Evolutionary conservation across 2,329 filamentous ascomycete genomes (phyloP), one percentile per base, ranked within the genome.

Genomic region (Fusarium caatingaense): DNA sequence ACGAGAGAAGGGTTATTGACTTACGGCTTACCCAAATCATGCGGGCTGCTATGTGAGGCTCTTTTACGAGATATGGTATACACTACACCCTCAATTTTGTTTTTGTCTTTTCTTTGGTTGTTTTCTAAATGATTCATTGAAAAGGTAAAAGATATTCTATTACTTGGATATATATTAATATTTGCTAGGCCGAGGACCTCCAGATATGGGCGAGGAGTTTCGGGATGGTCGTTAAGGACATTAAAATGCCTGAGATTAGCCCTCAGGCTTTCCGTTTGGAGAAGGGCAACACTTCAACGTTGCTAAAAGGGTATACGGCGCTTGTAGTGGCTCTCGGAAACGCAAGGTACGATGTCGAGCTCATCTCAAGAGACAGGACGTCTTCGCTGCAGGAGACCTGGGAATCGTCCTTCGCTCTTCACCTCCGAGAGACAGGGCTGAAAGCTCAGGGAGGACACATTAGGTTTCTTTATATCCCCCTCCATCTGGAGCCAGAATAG

Each of bases 231-330:
- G 71, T 74, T 18, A 74, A 74, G 40, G 72, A 74, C 50, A 59
- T 74, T 16, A 59, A 56, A n/a, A 65, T 47, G 37, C 72, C 72
- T 45, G 72, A 74, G 30, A 74, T 74, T 41, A 66, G 62, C n/a
- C 72, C 72, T 8, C 72, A 74, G 48, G 72, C 72, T 47, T 74
- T 74, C 46, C 72, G 72, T 28, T 72, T 74, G 47, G 72, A 74
- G 25, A 74, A 74, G 42, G 68, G 68, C 58, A 74, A 74, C 56
- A 73, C 68, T n/a, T 74, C 72, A 21, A 63, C 72, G n/a, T 56
- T 74, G 15, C 63, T 74, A 46, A 74, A 70, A 50, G 72, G 72
- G 27, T 74, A 74, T 56, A 74, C 72, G 21, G 72, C 72, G 34
- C 65, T 74, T 30, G 72, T 73, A 23, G 68, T 74, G 30, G 72